Evolutionary conservation across 306 rosid genomes (phyloP).

Genomic region (Trichosanthes cucumerina): DNA sequence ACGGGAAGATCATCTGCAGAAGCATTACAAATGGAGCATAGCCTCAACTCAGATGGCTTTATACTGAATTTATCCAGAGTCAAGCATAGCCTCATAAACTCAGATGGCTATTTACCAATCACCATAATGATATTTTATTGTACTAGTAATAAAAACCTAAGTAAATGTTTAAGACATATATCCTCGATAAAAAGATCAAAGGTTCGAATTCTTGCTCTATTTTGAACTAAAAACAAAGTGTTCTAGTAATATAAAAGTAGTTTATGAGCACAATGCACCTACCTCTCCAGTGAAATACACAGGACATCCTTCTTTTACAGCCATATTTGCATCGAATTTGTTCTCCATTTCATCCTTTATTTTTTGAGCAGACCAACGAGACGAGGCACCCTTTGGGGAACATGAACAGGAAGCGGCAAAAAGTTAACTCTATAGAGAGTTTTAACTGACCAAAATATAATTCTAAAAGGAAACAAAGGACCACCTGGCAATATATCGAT

Average conservation of each 20-base stretch:
- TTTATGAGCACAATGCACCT: background rate
- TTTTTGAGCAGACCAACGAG: conserved; percentile 65
- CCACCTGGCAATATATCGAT: conserved; percentile 84
- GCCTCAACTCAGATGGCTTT: background rate
- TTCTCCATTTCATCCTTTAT: conserved; percentile 44
- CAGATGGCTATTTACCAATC: background rate
- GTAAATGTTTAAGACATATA: too few relatives aligned
- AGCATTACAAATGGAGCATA: background rate
- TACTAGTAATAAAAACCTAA: background rate
- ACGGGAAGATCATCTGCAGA: conserved; percentile 77
- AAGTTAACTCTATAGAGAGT: background rate
- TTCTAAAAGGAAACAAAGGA: background rate
- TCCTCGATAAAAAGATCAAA: too few relatives aligned
- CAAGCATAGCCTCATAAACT: background rate
- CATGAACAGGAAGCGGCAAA: background rate
- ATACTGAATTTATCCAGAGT: background rate
- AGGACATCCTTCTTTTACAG: conserved; percentile 57
- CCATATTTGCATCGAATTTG: conserved; percentile 50
- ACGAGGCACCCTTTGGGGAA: conserved; percentile 57
- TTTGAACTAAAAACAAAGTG: background rate
- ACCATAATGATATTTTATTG: background rate
- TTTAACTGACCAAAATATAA: background rate
- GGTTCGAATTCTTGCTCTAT: too few relatives aligned
- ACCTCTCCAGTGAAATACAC: conserved; percentile 83
- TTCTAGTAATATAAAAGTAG: background rate